A percentile compares a stretch with the other conserved stretches of the same genome.
phyloP scores from a whole-genome alignment of 176 grass and related monocot species.

The Zoysia pacifica region DNA sequence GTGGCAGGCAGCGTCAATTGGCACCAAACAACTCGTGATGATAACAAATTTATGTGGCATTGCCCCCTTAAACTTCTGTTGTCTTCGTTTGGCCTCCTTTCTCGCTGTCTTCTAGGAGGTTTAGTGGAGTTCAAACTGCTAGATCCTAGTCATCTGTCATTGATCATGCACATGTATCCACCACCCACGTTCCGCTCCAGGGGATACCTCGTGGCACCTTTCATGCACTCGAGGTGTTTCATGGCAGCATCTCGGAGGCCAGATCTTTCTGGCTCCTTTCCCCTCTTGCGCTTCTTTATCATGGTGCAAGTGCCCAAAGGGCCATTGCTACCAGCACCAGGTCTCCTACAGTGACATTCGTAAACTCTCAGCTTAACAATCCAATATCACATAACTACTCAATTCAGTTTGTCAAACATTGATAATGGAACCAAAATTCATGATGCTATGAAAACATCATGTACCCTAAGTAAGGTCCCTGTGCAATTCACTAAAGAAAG shows the following conservation, averaged over 20 bases:
- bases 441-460: not conserved
- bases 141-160: constrained; percentile 11
- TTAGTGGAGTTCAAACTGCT: constrained; percentile 4
- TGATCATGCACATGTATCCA: constrained; percentile 71
- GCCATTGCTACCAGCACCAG: constrained; percentile 58
- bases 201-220: constrained; percentile 72
- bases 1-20: not conserved
- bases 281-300: constrained; percentile 63
- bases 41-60: not conserved
- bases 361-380: constrained; percentile 6
- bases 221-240: constrained; percentile 60
- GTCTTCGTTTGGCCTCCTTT: not conserved
- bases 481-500: not conserved
- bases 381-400: not conserved
- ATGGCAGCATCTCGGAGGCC: constrained; percentile 60
- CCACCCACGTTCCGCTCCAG: constrained; percentile 55
- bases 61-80: not conserved
- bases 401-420: not conserved
- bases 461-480: not conserved
- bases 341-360: constrained; percentile 54
- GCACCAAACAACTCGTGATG: not conserved
- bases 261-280: constrained; percentile 45
- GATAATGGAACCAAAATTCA: not conserved
- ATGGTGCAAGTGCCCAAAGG: constrained; percentile 61
- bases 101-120: not conserved